Percentiles rank a stretch among this genome's conserved stretches.
Evolutionary conservation across 768 basidiomycete species (phyloP).

Genomic region (Tulasnella sp.): DNA sequence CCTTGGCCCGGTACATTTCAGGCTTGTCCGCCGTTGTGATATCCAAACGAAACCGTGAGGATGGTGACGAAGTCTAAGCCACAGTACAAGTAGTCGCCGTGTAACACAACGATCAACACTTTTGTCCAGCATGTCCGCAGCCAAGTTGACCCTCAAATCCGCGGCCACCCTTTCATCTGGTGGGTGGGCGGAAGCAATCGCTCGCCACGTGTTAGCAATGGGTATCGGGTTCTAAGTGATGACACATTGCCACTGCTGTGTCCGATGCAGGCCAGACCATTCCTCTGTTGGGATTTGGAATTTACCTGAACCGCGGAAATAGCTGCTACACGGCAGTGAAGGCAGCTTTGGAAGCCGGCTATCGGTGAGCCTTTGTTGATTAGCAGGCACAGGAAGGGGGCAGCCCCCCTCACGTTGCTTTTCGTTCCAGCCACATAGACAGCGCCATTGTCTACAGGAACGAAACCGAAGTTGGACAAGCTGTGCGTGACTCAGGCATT

Average conservation of each 20-base stretch:
- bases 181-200: not conserved
- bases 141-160: not conserved
- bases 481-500: conserved; percentile 47
- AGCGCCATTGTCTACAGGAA: conserved; percentile 63
- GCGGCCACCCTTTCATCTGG: not conserved
- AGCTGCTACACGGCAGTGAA: conserved; percentile 50
- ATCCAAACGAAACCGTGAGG: not conserved
- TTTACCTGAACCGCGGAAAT: conserved; percentile 52
- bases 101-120: not conserved
- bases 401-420: not conserved
- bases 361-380: conserved; percentile 44
- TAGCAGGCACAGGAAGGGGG: not conserved
- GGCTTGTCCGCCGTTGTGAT: not conserved
- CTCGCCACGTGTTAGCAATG: not conserved
- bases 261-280: conserved; percentile 49
- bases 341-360: conserved; percentile 64
- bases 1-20: too few relatives aligned
- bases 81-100: not conserved
- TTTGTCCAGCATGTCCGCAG: not conserved
- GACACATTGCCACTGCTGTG: not conserved
- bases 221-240: not conserved
- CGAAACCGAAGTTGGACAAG: conserved; percentile 35
- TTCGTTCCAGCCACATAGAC: conserved; percentile 58
- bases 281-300: conserved; percentile 65
- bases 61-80: not conserved